phyloP scores from a whole-genome alignment of 495 filamentous ascomycete genomes.

The Hyaloscypha bicolor region DNA sequence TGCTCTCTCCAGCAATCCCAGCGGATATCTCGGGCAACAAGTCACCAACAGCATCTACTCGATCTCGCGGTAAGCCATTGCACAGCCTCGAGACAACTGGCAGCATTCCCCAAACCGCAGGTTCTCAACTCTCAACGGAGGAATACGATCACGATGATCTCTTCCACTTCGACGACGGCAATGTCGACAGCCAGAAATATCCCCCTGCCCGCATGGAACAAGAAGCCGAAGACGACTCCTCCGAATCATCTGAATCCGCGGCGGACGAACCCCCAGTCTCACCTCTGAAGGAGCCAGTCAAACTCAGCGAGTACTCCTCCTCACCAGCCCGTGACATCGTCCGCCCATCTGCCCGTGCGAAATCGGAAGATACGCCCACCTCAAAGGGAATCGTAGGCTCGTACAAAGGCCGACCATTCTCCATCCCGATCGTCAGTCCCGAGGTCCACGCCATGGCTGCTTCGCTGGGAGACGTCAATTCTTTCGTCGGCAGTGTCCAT shows the following conservation, averaged over 20 bases:
- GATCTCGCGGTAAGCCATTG: neutral
- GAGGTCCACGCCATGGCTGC: slow-evolving; percentile 30
- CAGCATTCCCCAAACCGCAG: slow-evolving; percentile 6
- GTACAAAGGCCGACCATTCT: slow-evolving; percentile 30
- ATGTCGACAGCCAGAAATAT: neutral
- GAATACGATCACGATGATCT: slow-evolving; percentile 27
- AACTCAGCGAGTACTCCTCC: slow-evolving; percentile 8
- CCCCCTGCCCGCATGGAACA: slow-evolving; percentile 1
- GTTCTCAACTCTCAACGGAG: neutral
- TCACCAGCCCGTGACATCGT: slow-evolving; percentile 27
- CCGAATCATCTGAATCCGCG: slow-evolving; percentile 8
- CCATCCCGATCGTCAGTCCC: slow-evolving; percentile 28
- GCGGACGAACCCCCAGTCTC: slow-evolving; percentile 1
- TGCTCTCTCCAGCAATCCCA: slow-evolving; percentile 14
- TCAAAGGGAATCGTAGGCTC: slow-evolving; percentile 20
- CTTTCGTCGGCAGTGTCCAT: slow-evolving; percentile 33
- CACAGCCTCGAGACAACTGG: neutral
- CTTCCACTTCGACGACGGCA: slow-evolving; percentile 23
- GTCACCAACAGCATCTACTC: slow-evolving; percentile 13
- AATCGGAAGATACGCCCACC: neutral
- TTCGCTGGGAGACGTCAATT: slow-evolving; percentile 22
- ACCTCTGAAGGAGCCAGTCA: neutral
- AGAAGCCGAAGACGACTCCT: slow-evolving; percentile 2
- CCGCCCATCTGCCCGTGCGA: neutral
- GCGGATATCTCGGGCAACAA: slow-evolving; percentile 2